Percentiles rank a stretch among this genome's conserved stretches.
Conservation (phyloP, 768 basidiomycete genomes). For the Auricularia cornea region DNA sequence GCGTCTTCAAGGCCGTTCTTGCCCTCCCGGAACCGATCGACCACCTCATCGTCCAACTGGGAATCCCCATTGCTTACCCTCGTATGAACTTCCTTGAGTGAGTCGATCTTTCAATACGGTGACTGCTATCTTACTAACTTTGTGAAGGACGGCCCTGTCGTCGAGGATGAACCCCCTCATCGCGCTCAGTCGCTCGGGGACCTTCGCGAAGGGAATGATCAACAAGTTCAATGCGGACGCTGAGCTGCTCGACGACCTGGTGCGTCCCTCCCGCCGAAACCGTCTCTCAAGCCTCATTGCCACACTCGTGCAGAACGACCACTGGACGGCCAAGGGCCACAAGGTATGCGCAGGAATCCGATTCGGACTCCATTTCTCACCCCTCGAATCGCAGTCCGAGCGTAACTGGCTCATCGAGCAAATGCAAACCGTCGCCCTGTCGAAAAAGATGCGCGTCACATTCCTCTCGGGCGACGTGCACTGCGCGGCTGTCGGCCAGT, state of each 20-base stretch:
- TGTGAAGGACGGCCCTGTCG: slow-evolving; percentile 42
- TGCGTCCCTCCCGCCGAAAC: slow-evolving; percentile 20
- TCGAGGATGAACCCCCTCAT: slow-evolving; percentile 81
- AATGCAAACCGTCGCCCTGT: slow-evolving; percentile 62
- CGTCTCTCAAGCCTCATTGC: not conserved
- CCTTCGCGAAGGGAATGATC: slow-evolving; percentile 62
- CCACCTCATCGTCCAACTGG: slow-evolving; percentile 78
- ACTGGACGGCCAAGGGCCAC: slow-evolving; percentile 79
- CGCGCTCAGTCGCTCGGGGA: slow-evolving; percentile 59
- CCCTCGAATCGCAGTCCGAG: slow-evolving; percentile 53
- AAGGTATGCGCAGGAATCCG: slow-evolving; percentile 39
- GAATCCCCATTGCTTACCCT: slow-evolving; percentile 86
- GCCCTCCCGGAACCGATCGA: slow-evolving; percentile 58
- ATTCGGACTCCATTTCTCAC: not conserved
- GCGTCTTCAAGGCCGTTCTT: slow-evolving; percentile 55
- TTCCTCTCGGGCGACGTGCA: slow-evolving; percentile 94
- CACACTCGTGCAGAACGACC: slow-evolving; percentile 57
- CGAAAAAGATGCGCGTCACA: slow-evolving; percentile 61
- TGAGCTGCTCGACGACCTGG: slow-evolving; percentile 89
- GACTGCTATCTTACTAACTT: slow-evolving; percentile 21
- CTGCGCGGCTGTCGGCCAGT: slow-evolving; percentile 71
- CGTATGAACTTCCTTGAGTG: slow-evolving; percentile 81
- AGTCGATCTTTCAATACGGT: not conserved
- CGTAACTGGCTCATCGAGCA: slow-evolving; percentile 82
- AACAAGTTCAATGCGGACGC: slow-evolving; percentile 91